phyloP scores from a whole-genome alignment of 441 rosid species.

The Eutrema salsugineum region DNA sequence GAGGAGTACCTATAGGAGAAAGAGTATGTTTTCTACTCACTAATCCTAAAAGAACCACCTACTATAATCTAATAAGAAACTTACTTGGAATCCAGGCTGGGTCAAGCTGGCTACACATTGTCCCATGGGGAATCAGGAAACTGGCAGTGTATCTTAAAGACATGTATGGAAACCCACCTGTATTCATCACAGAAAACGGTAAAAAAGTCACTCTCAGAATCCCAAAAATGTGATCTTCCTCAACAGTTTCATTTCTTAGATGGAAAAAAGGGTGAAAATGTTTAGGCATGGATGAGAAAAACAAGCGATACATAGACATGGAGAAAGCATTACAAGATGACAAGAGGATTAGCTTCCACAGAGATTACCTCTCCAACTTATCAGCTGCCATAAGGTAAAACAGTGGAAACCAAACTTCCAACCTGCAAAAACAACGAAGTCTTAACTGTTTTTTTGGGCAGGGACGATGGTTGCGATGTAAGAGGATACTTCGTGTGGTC shows the following conservation, averaged over 20 bases:
- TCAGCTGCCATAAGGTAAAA: slow-evolving; percentile 71
- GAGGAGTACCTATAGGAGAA: slow-evolving; percentile 76
- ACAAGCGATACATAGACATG: slow-evolving; percentile 46
- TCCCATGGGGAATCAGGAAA: slow-evolving; percentile 80
- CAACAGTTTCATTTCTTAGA: too few relatives aligned
- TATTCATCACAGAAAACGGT: slow-evolving; percentile 80
- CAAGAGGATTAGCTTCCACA: slow-evolving; percentile 75
- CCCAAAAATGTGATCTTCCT: neutral
- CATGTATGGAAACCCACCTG: slow-evolving; percentile 71
- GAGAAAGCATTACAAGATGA: slow-evolving; percentile 69
- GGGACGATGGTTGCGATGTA: slow-evolving; percentile 59
- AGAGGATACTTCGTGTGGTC: slow-evolving; percentile 88
- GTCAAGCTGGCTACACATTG: slow-evolving; percentile 82
- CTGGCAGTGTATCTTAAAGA: slow-evolving; percentile 61
- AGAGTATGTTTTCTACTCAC: slow-evolving; percentile 44
- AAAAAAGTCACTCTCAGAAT: neutral
- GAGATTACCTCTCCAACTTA: slow-evolving; percentile 79
- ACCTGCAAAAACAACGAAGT: too few relatives aligned
- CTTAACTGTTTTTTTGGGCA: too few relatives aligned
- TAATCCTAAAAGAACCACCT: neutral
- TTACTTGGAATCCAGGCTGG: slow-evolving; percentile 69
- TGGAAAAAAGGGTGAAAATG: too few relatives aligned
- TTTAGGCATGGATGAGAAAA: slow-evolving; percentile 89
- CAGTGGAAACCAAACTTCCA: neutral
- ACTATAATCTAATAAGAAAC: slow-evolving; percentile 19